A percentile compares a stretch with the other conserved stretches of the same genome.
Conservation (phyloP, 2,329 filamentous ascomycete species). For the Hypoxylon sp. region DNA sequence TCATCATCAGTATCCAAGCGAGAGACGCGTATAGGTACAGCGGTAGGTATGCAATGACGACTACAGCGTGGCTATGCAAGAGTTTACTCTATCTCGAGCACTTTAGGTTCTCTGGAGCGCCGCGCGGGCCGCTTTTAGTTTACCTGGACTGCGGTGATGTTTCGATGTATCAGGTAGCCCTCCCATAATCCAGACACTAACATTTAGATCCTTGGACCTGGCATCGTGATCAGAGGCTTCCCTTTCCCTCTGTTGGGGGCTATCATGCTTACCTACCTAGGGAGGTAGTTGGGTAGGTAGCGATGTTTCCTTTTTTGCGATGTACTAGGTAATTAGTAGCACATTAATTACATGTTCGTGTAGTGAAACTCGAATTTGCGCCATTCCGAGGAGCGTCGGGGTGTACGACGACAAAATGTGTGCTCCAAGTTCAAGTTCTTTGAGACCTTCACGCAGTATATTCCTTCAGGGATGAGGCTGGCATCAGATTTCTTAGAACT, state of each 20-base stretch:
- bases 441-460: not conserved
- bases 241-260: too few relatives aligned
- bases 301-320: too few relatives aligned
- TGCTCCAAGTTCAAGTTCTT: too few relatives aligned
- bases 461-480: conserved; percentile 9
- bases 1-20: too few relatives aligned
- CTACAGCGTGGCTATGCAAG: not conserved
- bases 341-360: not conserved
- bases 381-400: conserved; percentile 2
- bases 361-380: conserved; percentile 1
- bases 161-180: not conserved
- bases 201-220: not conserved
- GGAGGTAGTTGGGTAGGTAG: too few relatives aligned
- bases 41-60: not conserved
- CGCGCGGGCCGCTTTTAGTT: not conserved
- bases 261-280: too few relatives aligned
- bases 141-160: not conserved
- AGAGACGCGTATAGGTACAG: too few relatives aligned
- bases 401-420: not conserved
- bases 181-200: not conserved
- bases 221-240: not conserved
- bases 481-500: conserved; percentile 12
- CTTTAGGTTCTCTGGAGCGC: not conserved
- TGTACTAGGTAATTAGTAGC: not conserved
- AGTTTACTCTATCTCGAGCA: not conserved